Conservation (phyloP, 1,139 yeast genomes). For the Hemisphaericaspora xylanilytica region DNA sequence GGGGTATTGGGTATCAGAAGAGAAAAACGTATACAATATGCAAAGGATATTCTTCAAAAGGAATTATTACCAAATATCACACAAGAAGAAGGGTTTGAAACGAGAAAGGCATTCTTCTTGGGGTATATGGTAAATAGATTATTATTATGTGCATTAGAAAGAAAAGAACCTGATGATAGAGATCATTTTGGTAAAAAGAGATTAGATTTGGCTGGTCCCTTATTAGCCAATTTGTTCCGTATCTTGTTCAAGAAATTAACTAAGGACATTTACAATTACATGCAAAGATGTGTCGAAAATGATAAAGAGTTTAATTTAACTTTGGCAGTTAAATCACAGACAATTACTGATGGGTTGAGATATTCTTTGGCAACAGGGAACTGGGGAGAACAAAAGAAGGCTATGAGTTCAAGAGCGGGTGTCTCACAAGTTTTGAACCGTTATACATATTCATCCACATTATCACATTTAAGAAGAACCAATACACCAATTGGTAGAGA, state of each 20-base stretch:
- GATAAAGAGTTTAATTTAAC: constrained; percentile 96
- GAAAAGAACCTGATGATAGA: constrained; percentile 98
- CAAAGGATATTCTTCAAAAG: constrained; percentile 92
- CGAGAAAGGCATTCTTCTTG: constrained; percentile 92
- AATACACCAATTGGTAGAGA: constrained; percentile 99
- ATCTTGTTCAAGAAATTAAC: constrained; percentile 91
- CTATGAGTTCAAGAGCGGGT: constrained; percentile 98
- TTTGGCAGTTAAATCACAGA: constrained; percentile 93
- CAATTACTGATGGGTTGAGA: constrained; percentile 95
- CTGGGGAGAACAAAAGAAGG: constrained; percentile 99
- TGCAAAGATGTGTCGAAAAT: constrained; percentile 98
- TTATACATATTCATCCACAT: constrained; percentile 94
- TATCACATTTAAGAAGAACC: constrained; percentile 97
- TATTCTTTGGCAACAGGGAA: constrained; percentile 98
- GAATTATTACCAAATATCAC: constrained; percentile 96
- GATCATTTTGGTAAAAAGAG: constrained; percentile 99
- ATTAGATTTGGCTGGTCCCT: constrained; percentile 96
- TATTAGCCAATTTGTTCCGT: constrained; percentile 92
- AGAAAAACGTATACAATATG: constrained; percentile 97
- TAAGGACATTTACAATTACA: constrained; percentile 91
- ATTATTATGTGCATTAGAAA: constrained; percentile 89
- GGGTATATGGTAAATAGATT: constrained; percentile 98
- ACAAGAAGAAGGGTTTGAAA: constrained; percentile 95
- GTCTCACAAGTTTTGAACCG: constrained; percentile 98
- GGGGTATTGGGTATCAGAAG: constrained; percentile 93